Evolutionary conservation across 2,329 filamentous ascomycete genomes (phyloP).

Genomic region (Helotiales sp.): DNA sequence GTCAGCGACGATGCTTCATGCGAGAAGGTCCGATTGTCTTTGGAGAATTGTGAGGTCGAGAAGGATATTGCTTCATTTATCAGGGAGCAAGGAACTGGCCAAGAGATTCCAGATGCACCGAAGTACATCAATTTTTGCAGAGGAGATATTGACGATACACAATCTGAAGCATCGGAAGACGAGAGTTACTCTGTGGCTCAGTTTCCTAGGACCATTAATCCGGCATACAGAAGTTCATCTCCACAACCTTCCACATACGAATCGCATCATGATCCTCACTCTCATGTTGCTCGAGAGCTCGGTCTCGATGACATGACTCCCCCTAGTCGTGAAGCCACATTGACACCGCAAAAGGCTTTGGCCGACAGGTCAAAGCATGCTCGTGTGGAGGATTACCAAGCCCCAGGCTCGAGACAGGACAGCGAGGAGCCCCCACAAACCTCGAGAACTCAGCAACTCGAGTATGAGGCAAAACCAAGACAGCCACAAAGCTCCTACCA

Average conservation of each 20-base stretch:
- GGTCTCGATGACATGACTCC: slow-evolving; percentile 52
- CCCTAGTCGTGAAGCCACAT: slow-evolving; percentile 45
- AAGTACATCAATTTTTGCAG: slow-evolving; percentile 99
- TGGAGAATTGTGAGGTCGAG: slow-evolving; percentile 96
- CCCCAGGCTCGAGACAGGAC: slow-evolving; percentile 13
- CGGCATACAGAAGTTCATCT: slow-evolving; percentile 91
- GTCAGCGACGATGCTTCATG: slow-evolving; percentile 96
- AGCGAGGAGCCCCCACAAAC: slow-evolving; percentile 10
- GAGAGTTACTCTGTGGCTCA: slow-evolving; percentile 93
- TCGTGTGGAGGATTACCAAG: slow-evolving; percentile 25
- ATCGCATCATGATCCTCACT: slow-evolving; percentile 86
- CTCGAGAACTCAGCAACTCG: not conserved
- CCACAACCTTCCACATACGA: slow-evolving; percentile 92
- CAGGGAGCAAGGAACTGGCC: slow-evolving; percentile 82
- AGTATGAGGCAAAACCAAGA: slow-evolving; percentile 15
- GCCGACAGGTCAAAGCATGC: slow-evolving; percentile 27
- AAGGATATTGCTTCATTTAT: slow-evolving; percentile 93
- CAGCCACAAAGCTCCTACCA: slow-evolving; percentile 24
- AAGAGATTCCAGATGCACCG: slow-evolving; percentile 95
- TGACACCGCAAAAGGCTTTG: slow-evolving; percentile 51
- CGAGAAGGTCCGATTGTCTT: slow-evolving; percentile 89
- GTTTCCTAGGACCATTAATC: slow-evolving; percentile 93
- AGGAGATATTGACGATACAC: slow-evolving; percentile 77
- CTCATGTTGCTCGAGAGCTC: slow-evolving; percentile 68
- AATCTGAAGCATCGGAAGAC: slow-evolving; percentile 82